These are phyloP conservation scores for Cercospora brassicicola DNA, from an alignment of 2,329 filamentous ascomycete genomes.

Conservation along the genomic window DNA sequence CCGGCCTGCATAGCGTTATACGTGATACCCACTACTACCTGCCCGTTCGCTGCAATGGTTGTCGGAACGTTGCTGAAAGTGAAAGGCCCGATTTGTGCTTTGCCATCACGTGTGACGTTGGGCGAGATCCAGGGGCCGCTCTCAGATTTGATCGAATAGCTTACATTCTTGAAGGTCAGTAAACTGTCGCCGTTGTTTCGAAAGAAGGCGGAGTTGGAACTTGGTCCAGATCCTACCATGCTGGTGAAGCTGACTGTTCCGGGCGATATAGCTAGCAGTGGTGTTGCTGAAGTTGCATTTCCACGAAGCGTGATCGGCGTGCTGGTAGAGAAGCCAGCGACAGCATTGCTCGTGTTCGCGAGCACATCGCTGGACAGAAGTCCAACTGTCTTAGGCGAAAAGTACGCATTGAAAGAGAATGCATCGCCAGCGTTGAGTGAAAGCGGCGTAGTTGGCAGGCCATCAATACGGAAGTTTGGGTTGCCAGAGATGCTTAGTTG, in stretches of 20 bases:
- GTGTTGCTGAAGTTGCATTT: conserved; percentile 6
- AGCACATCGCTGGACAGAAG: conserved; percentile 12
- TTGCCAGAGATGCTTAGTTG: conserved; percentile 8
- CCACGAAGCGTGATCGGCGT: conserved; percentile 12
- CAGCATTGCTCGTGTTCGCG: conserved; percentile 11
- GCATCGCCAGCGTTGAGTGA: not conserved
- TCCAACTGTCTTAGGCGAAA: conserved; percentile 8
- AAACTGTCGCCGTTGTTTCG: conserved; percentile 7
- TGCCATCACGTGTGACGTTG: conserved; percentile 9
- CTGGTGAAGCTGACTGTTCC: conserved; percentile 6
- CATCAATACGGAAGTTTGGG: conserved; percentile 10
- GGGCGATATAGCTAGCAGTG: conserved; percentile 5
- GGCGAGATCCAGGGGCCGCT: conserved; percentile 12
- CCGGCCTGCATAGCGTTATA: conserved; percentile 13
- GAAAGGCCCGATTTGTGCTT: conserved; percentile 10
- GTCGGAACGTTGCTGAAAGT: conserved; percentile 10
- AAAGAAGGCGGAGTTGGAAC: conserved; percentile 9
- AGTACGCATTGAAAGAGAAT: conserved; percentile 14
- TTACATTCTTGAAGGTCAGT: conserved; percentile 4
- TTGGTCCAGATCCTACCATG: conserved; percentile 7
- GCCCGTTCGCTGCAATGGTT: conserved; percentile 6
- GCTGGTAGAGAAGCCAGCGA: conserved; percentile 8
- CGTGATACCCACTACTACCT: conserved; percentile 1
- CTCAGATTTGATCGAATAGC: conserved; percentile 8
- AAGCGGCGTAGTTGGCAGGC: conserved; percentile 6